These are phyloP conservation scores for Phaffia rhodozyma DNA, from an alignment of 1,284 basidiomycete species.

Conservation along the genomic window DNA sequence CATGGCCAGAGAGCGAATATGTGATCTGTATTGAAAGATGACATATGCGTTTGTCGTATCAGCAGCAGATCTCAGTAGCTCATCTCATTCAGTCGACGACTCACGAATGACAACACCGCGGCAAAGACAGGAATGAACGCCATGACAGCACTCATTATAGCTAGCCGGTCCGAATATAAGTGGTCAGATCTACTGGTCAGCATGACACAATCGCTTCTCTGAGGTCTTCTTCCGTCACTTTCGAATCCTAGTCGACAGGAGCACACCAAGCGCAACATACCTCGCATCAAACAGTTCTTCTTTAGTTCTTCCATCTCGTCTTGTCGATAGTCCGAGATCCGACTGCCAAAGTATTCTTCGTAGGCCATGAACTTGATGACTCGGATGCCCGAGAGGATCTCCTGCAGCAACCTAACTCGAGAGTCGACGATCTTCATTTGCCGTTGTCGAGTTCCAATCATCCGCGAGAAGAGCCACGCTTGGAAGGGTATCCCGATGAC, in stretches of 20 bases:
- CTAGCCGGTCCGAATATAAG: too few species aligned
- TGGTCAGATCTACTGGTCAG: too few species aligned
- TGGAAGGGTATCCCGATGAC: constrained; percentile 53
- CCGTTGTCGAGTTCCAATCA: constrained; percentile 49
- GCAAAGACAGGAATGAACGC: constrained; percentile 54
- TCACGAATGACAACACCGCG: constrained; percentile 36
- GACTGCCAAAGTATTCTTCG: too few species aligned
- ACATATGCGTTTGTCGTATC: constrained; percentile 29
- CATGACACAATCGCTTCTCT: too few species aligned
- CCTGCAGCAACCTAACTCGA: constrained; percentile 51
- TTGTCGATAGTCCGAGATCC: too few species aligned
- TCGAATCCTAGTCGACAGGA: too few species aligned
- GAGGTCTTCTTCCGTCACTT: too few species aligned
- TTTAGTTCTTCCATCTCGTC: too few species aligned
- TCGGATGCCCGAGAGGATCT: constrained; percentile 37
- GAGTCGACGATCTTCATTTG: constrained; percentile 61
- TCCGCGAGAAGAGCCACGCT: constrained; percentile 46
- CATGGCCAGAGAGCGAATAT: constrained; percentile 52
- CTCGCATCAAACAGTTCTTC: too few species aligned
- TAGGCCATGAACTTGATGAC: constrained; percentile 25
- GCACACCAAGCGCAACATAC: too few species aligned
- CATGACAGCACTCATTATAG: constrained; percentile 13
- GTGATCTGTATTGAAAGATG: constrained; percentile 38
- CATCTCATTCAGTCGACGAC: neutral
- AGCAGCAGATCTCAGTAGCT: neutral